Conservation (phyloP, 106 monocot species). For the Phalaenopsis equestris region DNA sequence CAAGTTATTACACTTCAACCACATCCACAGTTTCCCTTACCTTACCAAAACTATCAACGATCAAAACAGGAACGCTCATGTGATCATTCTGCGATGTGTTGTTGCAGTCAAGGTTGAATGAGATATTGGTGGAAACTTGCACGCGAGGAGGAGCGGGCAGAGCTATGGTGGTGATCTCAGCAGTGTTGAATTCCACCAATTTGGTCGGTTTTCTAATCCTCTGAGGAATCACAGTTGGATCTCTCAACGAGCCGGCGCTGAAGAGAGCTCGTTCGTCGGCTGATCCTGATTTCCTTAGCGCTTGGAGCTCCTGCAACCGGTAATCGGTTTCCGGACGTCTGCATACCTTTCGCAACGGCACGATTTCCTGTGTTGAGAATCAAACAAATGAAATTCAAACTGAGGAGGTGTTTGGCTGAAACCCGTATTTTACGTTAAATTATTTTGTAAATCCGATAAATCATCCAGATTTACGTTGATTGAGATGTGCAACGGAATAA, state of each 20-base stretch:
- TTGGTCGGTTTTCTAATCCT: slow-evolving; percentile 26
- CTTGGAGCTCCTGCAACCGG: slow-evolving; percentile 34
- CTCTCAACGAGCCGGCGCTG: background rate
- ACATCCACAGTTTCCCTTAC: background rate
- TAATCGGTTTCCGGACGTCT: slow-evolving; percentile 63
- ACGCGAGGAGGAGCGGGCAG: background rate
- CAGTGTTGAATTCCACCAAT: slow-evolving; percentile 34
- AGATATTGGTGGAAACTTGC: background rate
- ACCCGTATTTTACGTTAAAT: no score
- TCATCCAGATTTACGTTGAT: no score
- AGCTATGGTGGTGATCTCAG: slow-evolving; percentile 19
- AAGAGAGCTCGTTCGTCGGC: background rate
- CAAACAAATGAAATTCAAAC: background rate
- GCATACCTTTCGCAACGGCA: slow-evolving; percentile 62
- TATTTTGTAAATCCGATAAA: no score
- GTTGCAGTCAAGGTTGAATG: background rate
- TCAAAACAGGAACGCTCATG: background rate
- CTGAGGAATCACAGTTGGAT: background rate
- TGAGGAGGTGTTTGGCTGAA: no score
- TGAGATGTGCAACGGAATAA: no score
- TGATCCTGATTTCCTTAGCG: slow-evolving; percentile 27
- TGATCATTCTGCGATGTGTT: background rate
- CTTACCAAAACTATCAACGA: background rate
- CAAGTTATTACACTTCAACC: background rate
- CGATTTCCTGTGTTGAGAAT: slow-evolving; percentile 48